A percentile compares a stretch with the other conserved stretches of the same genome.
Evolutionary conservation across 768 basidiomycete species (phyloP).

Genomic region (Leccinum fibrillosum): DNA sequence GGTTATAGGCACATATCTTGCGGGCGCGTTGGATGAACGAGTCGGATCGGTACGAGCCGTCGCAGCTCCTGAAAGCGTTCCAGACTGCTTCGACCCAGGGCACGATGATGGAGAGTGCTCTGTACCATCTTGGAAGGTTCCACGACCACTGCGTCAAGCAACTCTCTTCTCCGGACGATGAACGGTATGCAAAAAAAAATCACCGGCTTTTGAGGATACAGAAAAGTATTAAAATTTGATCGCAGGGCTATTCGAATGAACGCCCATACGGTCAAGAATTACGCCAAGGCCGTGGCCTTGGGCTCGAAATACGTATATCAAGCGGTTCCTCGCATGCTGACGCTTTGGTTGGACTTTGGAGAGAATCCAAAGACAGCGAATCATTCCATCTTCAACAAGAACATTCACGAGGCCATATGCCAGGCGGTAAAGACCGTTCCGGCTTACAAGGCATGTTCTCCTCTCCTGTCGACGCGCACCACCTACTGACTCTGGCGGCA

Average conservation of each 20-base stretch:
- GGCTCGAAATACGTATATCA: conserved; percentile 98
- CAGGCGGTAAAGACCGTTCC: conserved; percentile 60
- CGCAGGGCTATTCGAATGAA: conserved; percentile 63
- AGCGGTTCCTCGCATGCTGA: conserved; percentile 89
- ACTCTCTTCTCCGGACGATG: conserved; percentile 48
- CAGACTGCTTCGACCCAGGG: conserved; percentile 46
- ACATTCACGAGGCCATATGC: conserved; percentile 55
- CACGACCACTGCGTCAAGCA: conserved; percentile 75
- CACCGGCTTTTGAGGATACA: neutral
- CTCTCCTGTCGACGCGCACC: neutral
- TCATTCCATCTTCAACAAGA: conserved; percentile 43
- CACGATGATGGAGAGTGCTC: conserved; percentile 73
- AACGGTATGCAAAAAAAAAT: conserved; percentile 39
- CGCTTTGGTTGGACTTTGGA: conserved; percentile 92
- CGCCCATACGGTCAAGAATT: conserved; percentile 61
- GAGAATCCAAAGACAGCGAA: conserved; percentile 39
- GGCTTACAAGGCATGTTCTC: conserved; percentile 65
- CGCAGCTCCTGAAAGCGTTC: conserved; percentile 59
- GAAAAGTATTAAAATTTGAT: neutral
- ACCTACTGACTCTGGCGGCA: conserved; percentile 31
- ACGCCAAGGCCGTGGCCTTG: conserved; percentile 63
- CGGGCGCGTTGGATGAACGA: conserved; percentile 93
- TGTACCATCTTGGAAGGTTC: conserved; percentile 85
- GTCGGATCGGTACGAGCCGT: conserved; percentile 72
- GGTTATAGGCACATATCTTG: conserved; percentile 64